Evolutionary conservation across 805 yeast species (phyloP).

Genomic region (Kuraishia hungarica): DNA sequence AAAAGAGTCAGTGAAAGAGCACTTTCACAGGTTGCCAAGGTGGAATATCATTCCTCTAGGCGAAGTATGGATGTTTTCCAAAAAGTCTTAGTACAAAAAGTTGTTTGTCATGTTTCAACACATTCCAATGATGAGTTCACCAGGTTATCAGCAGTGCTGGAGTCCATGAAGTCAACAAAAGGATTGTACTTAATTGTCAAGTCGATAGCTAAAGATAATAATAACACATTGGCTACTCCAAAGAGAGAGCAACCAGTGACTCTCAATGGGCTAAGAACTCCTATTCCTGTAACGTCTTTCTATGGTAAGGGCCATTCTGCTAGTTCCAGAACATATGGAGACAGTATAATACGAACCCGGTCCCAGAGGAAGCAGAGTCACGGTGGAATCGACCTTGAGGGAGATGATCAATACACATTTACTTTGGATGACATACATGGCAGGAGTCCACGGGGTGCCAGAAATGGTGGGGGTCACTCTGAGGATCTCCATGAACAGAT

Average conservation of each 20-base stretch:
- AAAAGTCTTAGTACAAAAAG: not conserved
- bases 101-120: not conserved
- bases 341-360: not conserved
- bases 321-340: not conserved
- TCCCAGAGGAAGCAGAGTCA: not conserved
- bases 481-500: slow-evolving; percentile 14
- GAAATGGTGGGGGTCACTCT: not conserved
- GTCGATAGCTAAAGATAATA: not conserved
- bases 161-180: not conserved
- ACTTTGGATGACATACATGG: not conserved
- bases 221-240: not conserved
- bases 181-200: not conserved
- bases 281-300: not conserved
- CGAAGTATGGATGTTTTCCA: not conserved
- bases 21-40: not conserved
- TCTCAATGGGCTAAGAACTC: not conserved
- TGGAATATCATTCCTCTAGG: not conserved
- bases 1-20: not conserved
- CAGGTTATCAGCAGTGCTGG: not conserved
- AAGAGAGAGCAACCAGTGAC: not conserved
- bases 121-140: not conserved
- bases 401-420: not conserved
- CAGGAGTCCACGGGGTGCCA: not conserved
- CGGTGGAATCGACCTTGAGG: not conserved
- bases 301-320: not conserved